Evolutionary conservation across 2,329 filamentous ascomycete genomes (phyloP).

Genomic region (Stachybotrys elegans): DNA sequence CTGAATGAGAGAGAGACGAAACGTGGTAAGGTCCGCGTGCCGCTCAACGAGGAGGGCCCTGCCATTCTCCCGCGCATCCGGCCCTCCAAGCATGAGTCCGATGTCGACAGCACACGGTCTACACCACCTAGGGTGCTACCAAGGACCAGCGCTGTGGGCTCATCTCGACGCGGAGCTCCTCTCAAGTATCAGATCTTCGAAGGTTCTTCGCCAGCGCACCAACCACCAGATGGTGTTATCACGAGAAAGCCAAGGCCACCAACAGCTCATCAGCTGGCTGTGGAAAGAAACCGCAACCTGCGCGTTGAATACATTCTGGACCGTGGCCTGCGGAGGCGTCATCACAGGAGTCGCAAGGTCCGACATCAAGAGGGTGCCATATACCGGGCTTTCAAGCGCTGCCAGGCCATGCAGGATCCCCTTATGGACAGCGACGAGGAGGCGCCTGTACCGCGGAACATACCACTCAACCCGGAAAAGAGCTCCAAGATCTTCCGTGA

Average conservation of each 20-base stretch:
- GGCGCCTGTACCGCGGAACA: slow-evolving; percentile 29
- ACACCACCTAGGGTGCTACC: slow-evolving; percentile 31
- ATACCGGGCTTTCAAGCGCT: slow-evolving; percentile 59
- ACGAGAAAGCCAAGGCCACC: slow-evolving; percentile 65
- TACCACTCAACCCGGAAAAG: slow-evolving; percentile 22
- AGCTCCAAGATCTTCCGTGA: slow-evolving; percentile 42
- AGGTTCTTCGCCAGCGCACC: slow-evolving; percentile 53
- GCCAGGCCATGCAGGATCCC: slow-evolving; percentile 49
- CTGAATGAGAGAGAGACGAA: slow-evolving; percentile 57
- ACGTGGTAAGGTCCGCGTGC: slow-evolving; percentile 38
- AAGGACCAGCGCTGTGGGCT: slow-evolving; percentile 17
- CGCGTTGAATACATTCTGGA: slow-evolving; percentile 80
- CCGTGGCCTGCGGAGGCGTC: slow-evolving; percentile 62
- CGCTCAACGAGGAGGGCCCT: slow-evolving; percentile 46
- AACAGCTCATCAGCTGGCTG: slow-evolving; percentile 76
- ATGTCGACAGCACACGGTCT: slow-evolving; percentile 39
- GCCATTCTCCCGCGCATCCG: slow-evolving; percentile 59
- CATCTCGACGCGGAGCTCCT: slow-evolving; percentile 36
- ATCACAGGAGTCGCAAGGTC: slow-evolving; percentile 57
- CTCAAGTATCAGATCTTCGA: slow-evolving; percentile 58
- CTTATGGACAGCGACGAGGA: slow-evolving; percentile 62
- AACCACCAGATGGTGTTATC: slow-evolving; percentile 50
- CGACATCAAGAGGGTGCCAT: slow-evolving; percentile 63
- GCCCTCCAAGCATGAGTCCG: slow-evolving; percentile 54
- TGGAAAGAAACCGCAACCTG: slow-evolving; percentile 72